Evolutionary conservation across 2,329 filamentous ascomycete genomes (phyloP).

Genomic region (Immersiporthe knoxdaviesiana): DNA sequence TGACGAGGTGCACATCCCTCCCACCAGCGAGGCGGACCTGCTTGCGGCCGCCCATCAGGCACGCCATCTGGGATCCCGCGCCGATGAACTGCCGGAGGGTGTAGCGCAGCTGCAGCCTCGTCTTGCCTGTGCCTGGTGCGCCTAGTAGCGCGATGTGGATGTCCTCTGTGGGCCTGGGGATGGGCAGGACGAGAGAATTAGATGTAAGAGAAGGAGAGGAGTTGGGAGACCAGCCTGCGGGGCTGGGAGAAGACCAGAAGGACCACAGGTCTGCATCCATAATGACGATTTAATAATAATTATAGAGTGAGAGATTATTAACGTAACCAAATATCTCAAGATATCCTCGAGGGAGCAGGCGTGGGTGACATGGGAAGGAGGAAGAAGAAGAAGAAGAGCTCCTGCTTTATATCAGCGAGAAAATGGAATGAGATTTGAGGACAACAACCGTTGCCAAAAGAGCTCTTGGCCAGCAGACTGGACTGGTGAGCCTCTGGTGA

Average conservation of each 20-base stretch:
- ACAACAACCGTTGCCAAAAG: no score
- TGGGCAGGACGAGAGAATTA: not conserved
- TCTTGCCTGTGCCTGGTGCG: conserved; percentile 21
- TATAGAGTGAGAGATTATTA: not conserved
- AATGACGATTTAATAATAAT: not conserved
- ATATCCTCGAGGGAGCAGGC: not conserved
- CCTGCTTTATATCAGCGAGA: not conserved
- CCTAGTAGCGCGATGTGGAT: conserved; percentile 24
- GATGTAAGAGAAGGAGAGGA: no score
- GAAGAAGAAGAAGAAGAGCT: no score
- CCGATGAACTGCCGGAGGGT: conserved; percentile 22
- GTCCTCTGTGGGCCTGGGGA: conserved; percentile 17
- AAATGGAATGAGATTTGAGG: no score
- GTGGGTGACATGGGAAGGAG: no score
- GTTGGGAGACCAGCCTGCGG: not conserved
- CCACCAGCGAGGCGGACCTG: conserved; percentile 14
- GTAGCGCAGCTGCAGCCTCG: conserved; percentile 21
- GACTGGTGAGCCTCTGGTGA: no score
- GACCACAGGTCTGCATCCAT: not conserved
- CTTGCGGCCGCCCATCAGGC: conserved; percentile 19
- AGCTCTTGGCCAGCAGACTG: no score
- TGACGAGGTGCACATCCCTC: conserved; percentile 21
- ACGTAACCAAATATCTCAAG: not conserved
- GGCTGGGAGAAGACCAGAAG: not conserved
- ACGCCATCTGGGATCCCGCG: not conserved